phyloP scores from a whole-genome alignment of 1,139 yeast genomes.

The Saccharomycopsis hybrid region DNA sequence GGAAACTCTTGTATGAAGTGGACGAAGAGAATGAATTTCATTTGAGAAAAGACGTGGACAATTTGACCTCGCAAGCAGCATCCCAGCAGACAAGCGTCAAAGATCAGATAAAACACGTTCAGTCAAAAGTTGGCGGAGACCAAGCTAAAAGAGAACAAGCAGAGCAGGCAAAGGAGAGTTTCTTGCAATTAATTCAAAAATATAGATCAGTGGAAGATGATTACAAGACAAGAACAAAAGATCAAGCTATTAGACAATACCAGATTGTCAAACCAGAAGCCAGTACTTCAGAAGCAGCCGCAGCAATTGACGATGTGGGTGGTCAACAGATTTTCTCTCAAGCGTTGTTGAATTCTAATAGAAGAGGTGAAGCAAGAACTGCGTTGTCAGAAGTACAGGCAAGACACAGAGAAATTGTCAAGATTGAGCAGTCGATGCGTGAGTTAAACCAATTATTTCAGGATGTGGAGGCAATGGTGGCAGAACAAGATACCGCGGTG shows the following conservation, averaged over 20 bases:
- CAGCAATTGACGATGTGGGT: slow-evolving; percentile 78
- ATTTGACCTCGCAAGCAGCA: slow-evolving; percentile 70
- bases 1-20: slow-evolving; percentile 76
- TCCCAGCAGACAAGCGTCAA: slow-evolving; percentile 72
- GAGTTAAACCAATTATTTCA: slow-evolving; percentile 91
- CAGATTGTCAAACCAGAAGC: slow-evolving; percentile 92
- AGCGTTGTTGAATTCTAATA: slow-evolving; percentile 83
- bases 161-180: slow-evolving; percentile 79
- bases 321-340: slow-evolving; percentile 92
- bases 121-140: slow-evolving; percentile 65
- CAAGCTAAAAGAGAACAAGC: slow-evolving; percentile 84
- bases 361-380: slow-evolving; percentile 95
- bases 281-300: slow-evolving; percentile 61
- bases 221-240: slow-evolving; percentile 77
- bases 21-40: slow-evolving; percentile 72
- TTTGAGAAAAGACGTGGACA: slow-evolving; percentile 71
- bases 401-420: slow-evolving; percentile 91
- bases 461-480: slow-evolving; percentile 94
- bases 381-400: slow-evolving; percentile 94
- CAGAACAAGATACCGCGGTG: slow-evolving; percentile 89
- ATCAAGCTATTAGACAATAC: slow-evolving; percentile 90
- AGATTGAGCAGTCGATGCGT: slow-evolving; percentile 92
- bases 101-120: slow-evolving; percentile 68
- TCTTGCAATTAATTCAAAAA: slow-evolving; percentile 78
- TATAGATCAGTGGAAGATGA: slow-evolving; percentile 83